Conservation (phyloP, 192 early-diverging fungal genomes). For the Coemansia sp. region DNA sequence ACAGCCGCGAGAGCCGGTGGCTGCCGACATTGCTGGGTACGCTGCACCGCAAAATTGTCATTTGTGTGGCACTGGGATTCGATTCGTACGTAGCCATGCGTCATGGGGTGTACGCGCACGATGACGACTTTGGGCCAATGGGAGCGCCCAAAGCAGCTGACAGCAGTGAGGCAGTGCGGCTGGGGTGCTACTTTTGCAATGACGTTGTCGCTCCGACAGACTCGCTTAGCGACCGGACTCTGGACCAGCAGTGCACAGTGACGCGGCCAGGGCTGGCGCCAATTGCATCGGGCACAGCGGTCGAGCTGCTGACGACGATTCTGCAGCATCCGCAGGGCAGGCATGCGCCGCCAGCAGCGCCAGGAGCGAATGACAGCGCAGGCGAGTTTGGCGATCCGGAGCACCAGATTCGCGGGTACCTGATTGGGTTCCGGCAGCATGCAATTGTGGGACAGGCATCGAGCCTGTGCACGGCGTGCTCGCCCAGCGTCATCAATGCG, state of each 20-base stretch:
- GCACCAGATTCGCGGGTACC: constrained; percentile 94
- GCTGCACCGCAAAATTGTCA: constrained; percentile 71
- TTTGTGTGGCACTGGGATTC: constrained; percentile 94
- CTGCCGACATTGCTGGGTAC: constrained; percentile 85
- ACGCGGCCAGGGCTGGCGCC: constrained; percentile 93
- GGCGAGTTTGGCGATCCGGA: constrained; percentile 75
- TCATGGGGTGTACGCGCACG: constrained; percentile 68
- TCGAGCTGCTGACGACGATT: constrained; percentile 87
- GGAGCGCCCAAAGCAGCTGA: not conserved
- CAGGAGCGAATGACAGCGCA: constrained; percentile 3
- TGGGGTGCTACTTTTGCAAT: constrained; percentile 99
- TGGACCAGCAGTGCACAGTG: constrained; percentile 99
- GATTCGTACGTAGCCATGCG: constrained; percentile 96
- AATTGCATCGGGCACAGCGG: constrained; percentile 81
- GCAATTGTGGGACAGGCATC: constrained; percentile 81
- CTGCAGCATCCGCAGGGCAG: constrained; percentile 69
- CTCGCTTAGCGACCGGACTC: constrained; percentile 86
- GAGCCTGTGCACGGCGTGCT: constrained; percentile 91
- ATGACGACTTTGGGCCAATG: constrained; percentile 3
- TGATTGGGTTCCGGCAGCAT: constrained; percentile 82
- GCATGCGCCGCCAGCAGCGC: constrained; percentile 34
- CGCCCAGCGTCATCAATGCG: constrained; percentile 55
- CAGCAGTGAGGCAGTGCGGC: constrained; percentile 7
- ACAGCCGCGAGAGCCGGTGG: constrained; percentile 95
- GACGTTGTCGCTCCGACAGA: constrained; percentile 96